A percentile compares a stretch with the other conserved stretches of the same genome.
phyloP scores from a whole-genome alignment of 2,329 filamentous ascomycete genomes.

The Botrytis sinoallii region DNA sequence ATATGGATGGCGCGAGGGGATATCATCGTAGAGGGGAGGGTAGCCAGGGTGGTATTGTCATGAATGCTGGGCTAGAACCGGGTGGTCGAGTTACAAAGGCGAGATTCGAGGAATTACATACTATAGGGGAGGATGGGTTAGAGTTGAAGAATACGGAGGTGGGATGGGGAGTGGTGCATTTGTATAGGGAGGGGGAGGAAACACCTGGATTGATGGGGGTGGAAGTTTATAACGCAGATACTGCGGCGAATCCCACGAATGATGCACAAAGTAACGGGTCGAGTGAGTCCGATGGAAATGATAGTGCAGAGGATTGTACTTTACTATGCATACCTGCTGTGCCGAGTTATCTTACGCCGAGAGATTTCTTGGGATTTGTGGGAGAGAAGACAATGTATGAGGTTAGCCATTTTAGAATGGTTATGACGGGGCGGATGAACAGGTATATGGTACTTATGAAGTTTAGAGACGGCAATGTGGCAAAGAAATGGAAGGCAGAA shows the following conservation, averaged over 20 bases:
- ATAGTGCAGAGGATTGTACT: constrained; percentile 58
- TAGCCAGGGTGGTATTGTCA: constrained; percentile 22
- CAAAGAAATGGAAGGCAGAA: constrained; percentile 74
- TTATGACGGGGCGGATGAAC: constrained; percentile 83
- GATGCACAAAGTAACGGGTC: constrained; percentile 34
- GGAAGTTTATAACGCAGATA: constrained; percentile 29
- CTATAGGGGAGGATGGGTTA: constrained; percentile 40
- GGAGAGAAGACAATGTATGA: constrained; percentile 82
- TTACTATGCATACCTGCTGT: constrained; percentile 93
- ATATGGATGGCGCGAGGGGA: constrained; percentile 53
- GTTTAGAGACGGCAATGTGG: constrained; percentile 72
- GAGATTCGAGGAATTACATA: constrained; percentile 58
- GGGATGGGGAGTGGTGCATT: constrained; percentile 89
- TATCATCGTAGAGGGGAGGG: constrained; percentile 48
- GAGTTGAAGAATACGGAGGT: constrained; percentile 70
- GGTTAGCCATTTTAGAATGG: constrained; percentile 91
- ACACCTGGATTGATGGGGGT: constrained; percentile 54
- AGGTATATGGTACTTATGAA: constrained; percentile 96
- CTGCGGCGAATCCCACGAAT: background rate
- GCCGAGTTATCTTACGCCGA: constrained; percentile 87
- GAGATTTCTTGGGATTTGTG: constrained; percentile 87
- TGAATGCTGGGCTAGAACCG: constrained; percentile 41
- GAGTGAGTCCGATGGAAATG: constrained; percentile 39
- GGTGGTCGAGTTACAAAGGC: constrained; percentile 73
- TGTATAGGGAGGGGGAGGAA: constrained; percentile 84